Conservation (phyloP, 2,329 filamentous ascomycete species). For the Aureobasidium sp. region DNA sequence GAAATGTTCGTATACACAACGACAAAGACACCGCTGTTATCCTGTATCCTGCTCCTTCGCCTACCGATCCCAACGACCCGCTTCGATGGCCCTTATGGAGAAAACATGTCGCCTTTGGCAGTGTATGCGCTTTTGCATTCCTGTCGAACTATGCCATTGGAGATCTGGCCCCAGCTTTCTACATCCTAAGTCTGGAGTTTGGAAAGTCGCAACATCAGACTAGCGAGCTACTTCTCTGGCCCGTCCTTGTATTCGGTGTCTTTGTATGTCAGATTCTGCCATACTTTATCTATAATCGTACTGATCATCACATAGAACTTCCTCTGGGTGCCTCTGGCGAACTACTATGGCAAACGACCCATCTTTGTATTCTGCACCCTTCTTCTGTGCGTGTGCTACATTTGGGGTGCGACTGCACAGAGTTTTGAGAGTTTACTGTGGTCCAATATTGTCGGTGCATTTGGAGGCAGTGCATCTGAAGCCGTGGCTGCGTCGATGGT, state of each 20-base stretch:
- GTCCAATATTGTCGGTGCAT: constrained; percentile 39
- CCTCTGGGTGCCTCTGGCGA: constrained; percentile 43
- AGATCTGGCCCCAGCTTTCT: constrained; percentile 37
- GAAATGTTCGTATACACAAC: constrained; percentile 31
- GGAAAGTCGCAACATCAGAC: constrained; percentile 38
- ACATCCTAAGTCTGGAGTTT: constrained; percentile 39
- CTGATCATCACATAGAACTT: constrained; percentile 32
- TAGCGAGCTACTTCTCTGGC: constrained; percentile 32
- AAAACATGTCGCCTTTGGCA: constrained; percentile 39
- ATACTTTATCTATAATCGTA: not conserved
- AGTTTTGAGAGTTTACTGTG: constrained; percentile 37
- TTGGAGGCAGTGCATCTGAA: constrained; percentile 39
- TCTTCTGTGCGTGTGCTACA: constrained; percentile 38
- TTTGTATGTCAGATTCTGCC: constrained; percentile 22
- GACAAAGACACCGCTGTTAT: constrained; percentile 27
- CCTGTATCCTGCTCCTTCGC: constrained; percentile 41
- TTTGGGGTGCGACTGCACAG: constrained; percentile 39
- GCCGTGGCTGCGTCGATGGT: constrained; percentile 35
- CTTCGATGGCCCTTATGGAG: constrained; percentile 41
- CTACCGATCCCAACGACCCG: constrained; percentile 41
- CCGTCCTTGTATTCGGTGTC: constrained; percentile 41
- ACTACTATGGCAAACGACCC: constrained; percentile 41
- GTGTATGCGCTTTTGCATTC: constrained; percentile 41
- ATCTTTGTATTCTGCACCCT: constrained; percentile 38
- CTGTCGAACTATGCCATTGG: constrained; percentile 40